A percentile compares a stretch with the other conserved stretches of the same genome.
Conservation (phyloP, 2,329 filamentous ascomycete species). For the Colletotrichum melonis region DNA sequence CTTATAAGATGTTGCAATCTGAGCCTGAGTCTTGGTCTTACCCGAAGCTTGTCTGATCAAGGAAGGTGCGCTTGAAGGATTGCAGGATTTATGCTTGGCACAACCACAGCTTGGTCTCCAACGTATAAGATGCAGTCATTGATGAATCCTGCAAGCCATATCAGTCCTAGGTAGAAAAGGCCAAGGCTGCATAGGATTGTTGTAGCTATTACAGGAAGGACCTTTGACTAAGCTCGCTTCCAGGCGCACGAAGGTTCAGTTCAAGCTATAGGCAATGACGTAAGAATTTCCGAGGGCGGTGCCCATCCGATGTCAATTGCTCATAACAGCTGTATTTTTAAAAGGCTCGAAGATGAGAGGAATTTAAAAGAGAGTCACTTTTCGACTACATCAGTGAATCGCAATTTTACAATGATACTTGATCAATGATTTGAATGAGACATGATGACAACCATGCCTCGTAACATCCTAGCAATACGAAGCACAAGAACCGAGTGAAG, state of each 20-base stretch:
- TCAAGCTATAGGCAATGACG: too few relatives aligned
- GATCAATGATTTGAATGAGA: too few relatives aligned
- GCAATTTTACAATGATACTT: too few relatives aligned
- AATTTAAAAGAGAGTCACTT: too few relatives aligned
- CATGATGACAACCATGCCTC: too few relatives aligned
- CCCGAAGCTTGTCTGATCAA: slow-evolving; percentile 15
- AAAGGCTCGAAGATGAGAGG: too few relatives aligned
- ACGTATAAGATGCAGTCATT: background rate
- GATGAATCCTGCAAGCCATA: background rate
- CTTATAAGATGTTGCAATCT: background rate
- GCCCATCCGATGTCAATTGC: too few relatives aligned
- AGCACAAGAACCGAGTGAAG: too few relatives aligned
- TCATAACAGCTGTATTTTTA: too few relatives aligned
- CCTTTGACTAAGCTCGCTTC: background rate
- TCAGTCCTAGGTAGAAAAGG: background rate
- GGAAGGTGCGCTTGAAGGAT: slow-evolving; percentile 33
- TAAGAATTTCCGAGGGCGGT: too few relatives aligned
- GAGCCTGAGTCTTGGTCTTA: background rate
- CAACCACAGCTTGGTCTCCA: background rate
- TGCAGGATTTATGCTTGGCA: slow-evolving; percentile 13
- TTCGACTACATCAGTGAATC: too few relatives aligned
- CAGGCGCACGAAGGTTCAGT: background rate
- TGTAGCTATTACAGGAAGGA: background rate
- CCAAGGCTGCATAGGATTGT: background rate
- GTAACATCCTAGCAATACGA: too few relatives aligned